A percentile compares a stretch with the other conserved stretches of the same genome.
Conservation (phyloP, 768 basidiomycete genomes). For the Leucocoprinus leucothites region DNA sequence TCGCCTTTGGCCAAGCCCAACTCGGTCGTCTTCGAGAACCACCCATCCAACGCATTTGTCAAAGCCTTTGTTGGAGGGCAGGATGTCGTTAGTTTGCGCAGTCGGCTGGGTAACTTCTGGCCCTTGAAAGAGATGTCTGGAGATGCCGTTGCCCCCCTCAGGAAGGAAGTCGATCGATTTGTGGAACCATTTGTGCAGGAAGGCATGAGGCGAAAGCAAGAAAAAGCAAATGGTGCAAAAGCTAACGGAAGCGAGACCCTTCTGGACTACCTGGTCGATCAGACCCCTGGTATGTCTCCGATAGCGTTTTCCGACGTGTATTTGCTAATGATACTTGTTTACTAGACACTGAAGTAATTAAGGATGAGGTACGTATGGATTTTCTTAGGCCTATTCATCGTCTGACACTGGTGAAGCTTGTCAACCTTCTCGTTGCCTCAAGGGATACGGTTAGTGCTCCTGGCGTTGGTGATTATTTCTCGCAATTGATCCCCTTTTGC, state of each 20-base stretch:
- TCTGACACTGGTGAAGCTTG: conserved; percentile 9
- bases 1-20: conserved; percentile 11
- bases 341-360: conserved; percentile 30
- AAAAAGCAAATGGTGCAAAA: not conserved
- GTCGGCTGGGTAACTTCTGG: conserved; percentile 31
- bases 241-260: conserved; percentile 41
- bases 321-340: not conserved
- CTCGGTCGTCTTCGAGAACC: conserved; percentile 6
- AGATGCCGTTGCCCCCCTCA: conserved; percentile 39
- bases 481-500: not conserved
- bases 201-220: conserved; percentile 37
- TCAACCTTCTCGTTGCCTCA: conserved; percentile 58
- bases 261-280: conserved; percentile 47
- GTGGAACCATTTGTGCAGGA: conserved; percentile 48
- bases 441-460: conserved; percentile 46
- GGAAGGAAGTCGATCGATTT: conserved; percentile 44
- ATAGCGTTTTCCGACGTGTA: not conserved
- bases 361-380: conserved; percentile 29
- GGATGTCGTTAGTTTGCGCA: conserved; percentile 4
- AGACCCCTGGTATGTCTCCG: conserved; percentile 41
- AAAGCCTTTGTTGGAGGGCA: conserved; percentile 47
- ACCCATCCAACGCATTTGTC: conserved; percentile 34
- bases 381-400: not conserved
- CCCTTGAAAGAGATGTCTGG: conserved; percentile 50
- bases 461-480: not conserved